Conservation (phyloP, 257 asterid genomes). For the Solanum sitiens region DNA sequence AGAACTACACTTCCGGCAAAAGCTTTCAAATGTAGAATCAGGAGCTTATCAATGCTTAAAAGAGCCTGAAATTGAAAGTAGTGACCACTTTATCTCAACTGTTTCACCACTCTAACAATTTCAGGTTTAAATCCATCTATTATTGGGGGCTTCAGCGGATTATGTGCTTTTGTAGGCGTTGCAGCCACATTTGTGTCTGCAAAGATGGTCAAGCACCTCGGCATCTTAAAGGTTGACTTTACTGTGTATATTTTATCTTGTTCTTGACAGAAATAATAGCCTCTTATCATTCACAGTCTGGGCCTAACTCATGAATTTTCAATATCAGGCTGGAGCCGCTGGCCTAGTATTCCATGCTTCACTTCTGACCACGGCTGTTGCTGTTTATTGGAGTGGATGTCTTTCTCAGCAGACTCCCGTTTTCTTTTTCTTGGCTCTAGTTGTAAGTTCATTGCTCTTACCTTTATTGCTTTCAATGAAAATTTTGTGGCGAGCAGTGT, state of each 20-base stretch:
- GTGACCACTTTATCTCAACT: not conserved
- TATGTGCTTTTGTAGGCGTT: slow-evolving; percentile 89
- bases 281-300: not conserved
- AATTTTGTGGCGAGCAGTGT: not conserved
- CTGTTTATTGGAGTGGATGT: slow-evolving; percentile 73
- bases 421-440: slow-evolving; percentile 58
- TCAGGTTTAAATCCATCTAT: slow-evolving; percentile 88
- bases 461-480: not conserved
- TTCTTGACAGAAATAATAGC: not conserved
- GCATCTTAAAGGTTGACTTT: slow-evolving; percentile 55
- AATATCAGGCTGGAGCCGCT: slow-evolving; percentile 90
- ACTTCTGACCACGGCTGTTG: slow-evolving; percentile 69
- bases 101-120: slow-evolving; percentile 8
- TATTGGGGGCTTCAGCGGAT: slow-evolving; percentile 85
- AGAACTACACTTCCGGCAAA: not conserved
- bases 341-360: slow-evolving; percentile 86
- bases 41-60: not conserved
- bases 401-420: slow-evolving; percentile 58
- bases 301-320: slow-evolving; percentile 9
- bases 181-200: slow-evolving; percentile 87
- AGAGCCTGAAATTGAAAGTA: not conserved
- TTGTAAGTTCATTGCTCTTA: slow-evolving; percentile 46
- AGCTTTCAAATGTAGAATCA: not conserved
- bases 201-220: slow-evolving; percentile 62
- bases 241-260: not conserved